Conservation (phyloP, 306 rosid species). For the Dicorynia guianensis region DNA sequence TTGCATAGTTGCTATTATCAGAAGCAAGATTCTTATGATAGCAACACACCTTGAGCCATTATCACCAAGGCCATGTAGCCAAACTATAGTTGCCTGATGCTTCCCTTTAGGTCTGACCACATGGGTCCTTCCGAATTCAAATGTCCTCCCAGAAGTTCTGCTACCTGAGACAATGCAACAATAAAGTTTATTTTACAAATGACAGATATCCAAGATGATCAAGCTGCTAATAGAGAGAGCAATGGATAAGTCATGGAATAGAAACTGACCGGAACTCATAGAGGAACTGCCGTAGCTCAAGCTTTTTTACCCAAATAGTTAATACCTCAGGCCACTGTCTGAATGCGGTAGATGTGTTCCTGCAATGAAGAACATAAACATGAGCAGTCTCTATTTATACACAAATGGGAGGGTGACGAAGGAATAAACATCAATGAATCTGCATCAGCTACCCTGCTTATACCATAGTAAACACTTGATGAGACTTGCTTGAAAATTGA, state of each 20-base stretch:
- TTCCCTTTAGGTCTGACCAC: constrained; percentile 90
- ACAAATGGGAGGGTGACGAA: constrained; percentile 49
- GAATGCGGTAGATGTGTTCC: constrained; percentile 54
- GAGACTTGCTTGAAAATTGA: constrained; percentile 51
- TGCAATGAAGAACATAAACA: constrained; percentile 67
- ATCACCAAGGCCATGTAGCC: constrained; percentile 95
- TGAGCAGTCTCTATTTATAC: constrained; percentile 68
- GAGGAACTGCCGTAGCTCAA: constrained; percentile 76
- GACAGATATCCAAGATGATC: constrained; percentile 34
- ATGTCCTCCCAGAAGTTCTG: constrained; percentile 67
- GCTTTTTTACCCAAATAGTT: constrained; percentile 44
- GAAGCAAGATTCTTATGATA: constrained; percentile 32
- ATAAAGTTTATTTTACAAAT: constrained; percentile 45
- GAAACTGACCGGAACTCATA: constrained; percentile 75
- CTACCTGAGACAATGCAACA: constrained; percentile 66
- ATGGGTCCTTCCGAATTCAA: constrained; percentile 93
- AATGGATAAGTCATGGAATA: constrained; percentile 32
- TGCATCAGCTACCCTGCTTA: constrained; percentile 54
- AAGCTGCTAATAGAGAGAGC: constrained; percentile 29
- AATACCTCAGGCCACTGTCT: constrained; percentile 45
- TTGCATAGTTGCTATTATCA: constrained; percentile 11
- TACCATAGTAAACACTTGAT: constrained; percentile 35
- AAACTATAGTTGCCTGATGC: constrained; percentile 93
- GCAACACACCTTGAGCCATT: constrained; percentile 82
- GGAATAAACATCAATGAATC: constrained; percentile 60